Base-by-base conservation (phyloP, 2,329 filamentous ascomycete genomes). In the Ceratocystis smalleyi region DNA sequence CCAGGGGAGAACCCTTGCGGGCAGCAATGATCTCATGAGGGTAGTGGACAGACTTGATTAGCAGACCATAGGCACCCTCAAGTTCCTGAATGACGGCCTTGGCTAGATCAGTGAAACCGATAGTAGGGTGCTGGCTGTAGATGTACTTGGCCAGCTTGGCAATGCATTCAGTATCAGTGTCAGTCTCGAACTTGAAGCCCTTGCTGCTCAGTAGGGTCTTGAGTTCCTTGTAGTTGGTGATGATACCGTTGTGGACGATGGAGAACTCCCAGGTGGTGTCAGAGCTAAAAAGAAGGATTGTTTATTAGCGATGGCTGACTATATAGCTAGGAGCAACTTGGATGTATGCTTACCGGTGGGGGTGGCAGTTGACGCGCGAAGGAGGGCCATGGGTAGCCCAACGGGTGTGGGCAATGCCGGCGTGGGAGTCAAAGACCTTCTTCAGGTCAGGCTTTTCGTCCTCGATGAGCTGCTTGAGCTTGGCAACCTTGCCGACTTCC, bases 151-250 rank as follows among this genome's bases (percentile, higher is more conserved):
- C 88, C 70, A 99, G 85, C 82, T 97, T 99, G 70, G 94, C 94
- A 77, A 99, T 99, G 77, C 92, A 96, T 80, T 99, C 94, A 63
- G 94, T 99, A 74, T 99, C 94, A 70, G 94, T 99, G 78, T 99
- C 92, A 62, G 94, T 99, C 85, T 99, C 94, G 75, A 99, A 99
- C 73, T 86, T 88, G 85, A 96, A 95, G 74, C 94, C 94, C 83
- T 97, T 99, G 81, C 82, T 83, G 78, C 87, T 83, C 70, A 99
- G 83, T 68, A 99, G 85, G 68, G 88, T 89, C 85, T 92, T 96
- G 72, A 99, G 81, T 79, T 99, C 94, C 83, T 99, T 99, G 85
- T 99, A 99, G 84, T 99, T 99, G 80, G 94, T 99, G 78, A 99
- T 99, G 82, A 99, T 99, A 74, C 94, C 94, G 78, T 99, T 99